Percentiles rank a stretch among this genome's conserved stretches.
phyloP scores from a whole-genome alignment of 2,329 filamentous ascomycete species.

The Penicillium thymicola region DNA sequence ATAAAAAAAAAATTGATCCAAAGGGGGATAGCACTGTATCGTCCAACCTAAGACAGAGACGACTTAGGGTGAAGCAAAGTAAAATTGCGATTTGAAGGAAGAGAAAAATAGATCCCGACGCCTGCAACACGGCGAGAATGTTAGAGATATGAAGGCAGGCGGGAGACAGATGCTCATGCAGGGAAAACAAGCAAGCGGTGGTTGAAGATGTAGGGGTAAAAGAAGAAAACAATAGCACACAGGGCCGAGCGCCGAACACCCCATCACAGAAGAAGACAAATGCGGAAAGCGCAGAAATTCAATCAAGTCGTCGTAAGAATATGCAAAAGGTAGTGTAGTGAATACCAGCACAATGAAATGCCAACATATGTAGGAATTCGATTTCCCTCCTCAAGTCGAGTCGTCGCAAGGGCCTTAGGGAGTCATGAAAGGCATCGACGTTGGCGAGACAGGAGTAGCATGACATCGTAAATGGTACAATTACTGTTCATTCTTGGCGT shows the following conservation, averaged over 20 bases:
- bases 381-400: constrained; percentile 24
- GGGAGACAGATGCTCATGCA: constrained; percentile 25
- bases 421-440: constrained; percentile 24
- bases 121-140: constrained; percentile 28
- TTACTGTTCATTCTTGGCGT: constrained; percentile 35
- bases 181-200: constrained; percentile 18
- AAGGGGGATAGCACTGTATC: neutral
- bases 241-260: constrained; percentile 35
- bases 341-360: constrained; percentile 43
- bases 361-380: constrained; percentile 38
- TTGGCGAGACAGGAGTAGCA: constrained; percentile 23
- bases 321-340: constrained; percentile 38
- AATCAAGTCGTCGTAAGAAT: constrained; percentile 40
- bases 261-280: constrained; percentile 32
- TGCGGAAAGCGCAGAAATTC: constrained; percentile 34
- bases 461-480: constrained; percentile 25
- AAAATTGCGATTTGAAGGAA: constrained; percentile 26
- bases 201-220: constrained; percentile 16
- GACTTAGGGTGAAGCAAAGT: constrained; percentile 14
- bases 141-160: constrained; percentile 32
- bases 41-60: neutral
- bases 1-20: constrained; percentile 1
- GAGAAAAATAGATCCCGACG: constrained; percentile 27
- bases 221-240: constrained; percentile 21
- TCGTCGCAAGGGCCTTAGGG: constrained; percentile 20